Percentiles rank a stretch among this genome's conserved stretches.
phyloP scores from a whole-genome alignment of 2,329 filamentous ascomycete genomes.

The Hymenoscyphus repandus region DNA sequence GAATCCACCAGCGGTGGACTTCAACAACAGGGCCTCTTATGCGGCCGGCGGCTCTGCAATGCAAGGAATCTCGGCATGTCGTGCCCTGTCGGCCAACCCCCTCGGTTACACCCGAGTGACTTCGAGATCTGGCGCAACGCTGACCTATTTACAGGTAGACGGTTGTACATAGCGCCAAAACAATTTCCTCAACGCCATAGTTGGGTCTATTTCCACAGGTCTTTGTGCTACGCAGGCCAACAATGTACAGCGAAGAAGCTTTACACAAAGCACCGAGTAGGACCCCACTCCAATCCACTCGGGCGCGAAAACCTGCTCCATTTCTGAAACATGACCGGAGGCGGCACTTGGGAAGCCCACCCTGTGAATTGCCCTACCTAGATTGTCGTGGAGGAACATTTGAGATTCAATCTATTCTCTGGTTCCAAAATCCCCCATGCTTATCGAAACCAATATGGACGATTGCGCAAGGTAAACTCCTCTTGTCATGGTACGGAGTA shows the following conservation, averaged over 20 bases:
- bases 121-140: constrained; percentile 5
- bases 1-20: not conserved
- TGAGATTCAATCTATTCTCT: constrained; percentile 1
- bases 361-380: not conserved
- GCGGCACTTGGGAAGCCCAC: not conserved
- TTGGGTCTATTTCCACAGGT: not conserved
- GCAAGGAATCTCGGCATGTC: not conserved
- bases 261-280: too few species aligned
- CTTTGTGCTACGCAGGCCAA: not conserved
- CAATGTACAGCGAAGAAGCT: not conserved
- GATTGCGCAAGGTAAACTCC: not conserved
- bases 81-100: constrained; percentile 3
- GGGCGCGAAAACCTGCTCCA: not conserved
- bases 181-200: not conserved
- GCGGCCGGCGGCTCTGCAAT: constrained; percentile 6
- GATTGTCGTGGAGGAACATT: not conserved
- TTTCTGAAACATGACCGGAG: constrained; percentile 6
- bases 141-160: constrained; percentile 6
- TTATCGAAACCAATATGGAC: not conserved
- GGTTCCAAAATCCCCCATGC: not conserved
- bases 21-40: not conserved
- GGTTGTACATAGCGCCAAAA: not conserved
- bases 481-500: not conserved
- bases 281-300: not conserved
- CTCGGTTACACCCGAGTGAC: constrained; percentile 1